A percentile compares a stretch with the other conserved stretches of the same genome.
phyloP scores from a whole-genome alignment of 1,284 basidiomycete genomes.

The Rhodotorula sp. region DNA sequence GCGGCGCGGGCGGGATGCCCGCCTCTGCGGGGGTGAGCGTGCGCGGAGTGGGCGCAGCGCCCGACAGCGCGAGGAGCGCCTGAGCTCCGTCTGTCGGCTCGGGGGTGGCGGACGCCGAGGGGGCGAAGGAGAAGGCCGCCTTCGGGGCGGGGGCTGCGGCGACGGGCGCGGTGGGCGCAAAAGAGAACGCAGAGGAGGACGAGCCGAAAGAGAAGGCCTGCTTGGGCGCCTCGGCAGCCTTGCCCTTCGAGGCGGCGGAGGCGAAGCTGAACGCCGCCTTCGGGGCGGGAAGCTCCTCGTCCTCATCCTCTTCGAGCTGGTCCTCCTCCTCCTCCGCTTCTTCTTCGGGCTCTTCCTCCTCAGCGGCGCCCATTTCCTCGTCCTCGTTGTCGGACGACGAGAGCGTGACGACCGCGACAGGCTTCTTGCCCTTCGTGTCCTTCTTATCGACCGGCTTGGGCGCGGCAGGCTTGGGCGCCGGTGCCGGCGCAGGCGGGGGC shows the following conservation, averaged over 20 bases:
- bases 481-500: not conserved
- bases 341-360: not conserved
- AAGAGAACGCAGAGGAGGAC: not conserved
- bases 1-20: not conserved
- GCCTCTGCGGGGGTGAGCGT: not conserved
- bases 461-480: not conserved
- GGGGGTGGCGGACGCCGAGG: conserved; percentile 5
- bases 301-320: not conserved
- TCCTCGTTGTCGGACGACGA: conserved; percentile 9
- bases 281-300: not conserved
- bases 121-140: not conserved
- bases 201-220: not conserved
- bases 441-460: not conserved
- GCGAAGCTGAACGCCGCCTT: not conserved
- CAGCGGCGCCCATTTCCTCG: not conserved
- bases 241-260: no score
- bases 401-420: conserved; percentile 13
- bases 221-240: not conserved
- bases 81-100: not conserved
- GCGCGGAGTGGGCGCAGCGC: not conserved
- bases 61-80: not conserved
- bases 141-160: not conserved
- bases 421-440: not conserved
- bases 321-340: not conserved
- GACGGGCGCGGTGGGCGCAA: not conserved